These are phyloP conservation scores for Ascochyta pisi DNA, from an alignment of 2,329 filamentous ascomycete species.

Conservation along the genomic window DNA sequence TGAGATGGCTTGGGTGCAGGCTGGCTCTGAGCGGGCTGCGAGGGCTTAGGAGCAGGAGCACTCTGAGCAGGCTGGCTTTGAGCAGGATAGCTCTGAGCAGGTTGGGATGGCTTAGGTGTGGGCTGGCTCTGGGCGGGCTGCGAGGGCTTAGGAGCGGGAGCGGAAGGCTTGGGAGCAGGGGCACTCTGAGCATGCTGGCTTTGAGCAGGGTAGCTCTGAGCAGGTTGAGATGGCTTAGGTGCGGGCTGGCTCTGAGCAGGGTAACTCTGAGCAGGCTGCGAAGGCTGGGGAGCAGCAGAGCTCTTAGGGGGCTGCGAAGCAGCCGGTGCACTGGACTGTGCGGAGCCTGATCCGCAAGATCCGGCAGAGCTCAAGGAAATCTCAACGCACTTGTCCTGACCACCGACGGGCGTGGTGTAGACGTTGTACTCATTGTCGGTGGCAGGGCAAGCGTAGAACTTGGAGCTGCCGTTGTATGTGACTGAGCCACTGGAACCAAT, in stretches of 20 bases:
- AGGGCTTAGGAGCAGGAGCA: neutral
- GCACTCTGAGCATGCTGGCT: neutral
- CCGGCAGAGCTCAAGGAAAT: constrained; percentile 52
- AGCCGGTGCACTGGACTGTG: constrained; percentile 4
- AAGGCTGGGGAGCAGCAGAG: constrained; percentile 1
- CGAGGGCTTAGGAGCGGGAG: neutral
- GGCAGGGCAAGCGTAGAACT: constrained; percentile 69
- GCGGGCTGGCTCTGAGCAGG: constrained; percentile 1
- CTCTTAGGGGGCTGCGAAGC: constrained; percentile 7
- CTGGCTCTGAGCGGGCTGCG: neutral
- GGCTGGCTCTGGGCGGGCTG: neutral
- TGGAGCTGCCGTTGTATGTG: constrained; percentile 57
- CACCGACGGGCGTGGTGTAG: constrained; percentile 54
- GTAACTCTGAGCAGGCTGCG: neutral
- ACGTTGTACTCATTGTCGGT: constrained; percentile 64
- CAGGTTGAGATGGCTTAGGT: constrained; percentile 1
- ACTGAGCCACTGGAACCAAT: constrained; percentile 62
- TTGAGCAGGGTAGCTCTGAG: neutral
- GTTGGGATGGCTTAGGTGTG: constrained; percentile 3
- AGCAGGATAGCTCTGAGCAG: neutral
- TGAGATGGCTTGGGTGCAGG: constrained; percentile 8
- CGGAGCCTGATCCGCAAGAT: constrained; percentile 33
- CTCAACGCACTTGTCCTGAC: constrained; percentile 58
- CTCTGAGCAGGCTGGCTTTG: neutral
- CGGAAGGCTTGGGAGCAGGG: constrained; percentile 1